A percentile compares a stretch with the other conserved stretches of the same genome.
Evolutionary conservation across 2,329 filamentous ascomycete species (phyloP).

Genomic region (Cladosporium sp.): DNA sequence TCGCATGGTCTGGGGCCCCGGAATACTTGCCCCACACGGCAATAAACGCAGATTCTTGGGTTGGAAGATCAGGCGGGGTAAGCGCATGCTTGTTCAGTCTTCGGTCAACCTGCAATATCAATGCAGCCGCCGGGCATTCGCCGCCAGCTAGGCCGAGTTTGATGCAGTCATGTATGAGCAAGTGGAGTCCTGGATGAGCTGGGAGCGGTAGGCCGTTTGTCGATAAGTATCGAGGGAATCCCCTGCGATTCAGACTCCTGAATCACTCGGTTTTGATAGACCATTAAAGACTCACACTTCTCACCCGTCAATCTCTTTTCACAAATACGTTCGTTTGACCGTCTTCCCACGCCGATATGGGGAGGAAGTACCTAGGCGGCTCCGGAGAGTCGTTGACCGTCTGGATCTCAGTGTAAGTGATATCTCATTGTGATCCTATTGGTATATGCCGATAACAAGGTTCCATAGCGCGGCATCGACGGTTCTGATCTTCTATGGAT

Average conservation of each 20-base stretch:
- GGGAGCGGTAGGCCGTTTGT: neutral
- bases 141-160: no score
- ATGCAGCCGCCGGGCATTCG: no score
- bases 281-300: neutral
- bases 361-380: conserved; percentile 45
- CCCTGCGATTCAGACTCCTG: neutral
- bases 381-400: conserved; percentile 46
- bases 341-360: conserved; percentile 27
- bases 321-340: no score
- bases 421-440: no score
- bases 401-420: conserved; percentile 42
- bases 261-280: no score
- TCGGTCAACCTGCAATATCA: neutral
- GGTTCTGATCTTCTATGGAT: conserved; percentile 45
- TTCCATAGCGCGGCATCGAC: conserved; percentile 38
- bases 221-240: neutral
- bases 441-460: neutral
- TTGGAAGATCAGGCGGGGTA: neutral
- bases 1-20: neutral
- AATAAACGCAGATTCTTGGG: neutral
- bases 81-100: neutral
- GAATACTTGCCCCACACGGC: neutral
- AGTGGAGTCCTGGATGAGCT: no score
- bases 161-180: no score
- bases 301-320: neutral